Base-by-base conservation (phyloP, 257 asterid species). In the Solanum lignicaule region DNA sequence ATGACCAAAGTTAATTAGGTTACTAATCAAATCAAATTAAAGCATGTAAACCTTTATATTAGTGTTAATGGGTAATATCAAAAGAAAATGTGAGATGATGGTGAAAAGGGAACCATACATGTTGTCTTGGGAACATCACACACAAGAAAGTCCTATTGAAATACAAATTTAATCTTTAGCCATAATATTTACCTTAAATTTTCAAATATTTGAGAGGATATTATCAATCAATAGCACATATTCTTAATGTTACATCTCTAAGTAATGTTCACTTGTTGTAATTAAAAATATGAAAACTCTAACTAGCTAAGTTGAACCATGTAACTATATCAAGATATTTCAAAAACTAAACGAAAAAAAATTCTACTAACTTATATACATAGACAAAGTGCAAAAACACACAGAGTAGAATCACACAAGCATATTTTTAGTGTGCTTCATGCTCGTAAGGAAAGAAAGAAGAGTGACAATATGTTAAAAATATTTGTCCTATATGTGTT, bases 71-170 rank as follows among this genome's bases (percentile, higher is more conserved):
- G 62, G 84, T 15, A 41, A 7, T 4, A 60, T 60, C 13, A 41
- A 25, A 43, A 79, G 25, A 43, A 43, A 43, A 79, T 14, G 25
- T 79, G 85, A 43, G 7, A 78, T 76, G 83, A 39, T 76, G 83
- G 60, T 14, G 60, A 39, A 76, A 76, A 76, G 83, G 83, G 60
- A 39, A 76, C 55, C 60, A 76, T 76, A 76, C 60, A 76, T 78
- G 84, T 41, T 88, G 83, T 23, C 88, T 89, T 79, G 88, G 91
- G 88, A 89, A 88, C 90, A 84, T 89, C 90, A 62, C 38, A 36
- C 78, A 12, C 58, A 35, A 60, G 52, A 36, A 35, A 83, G 15
- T 83, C 83, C 7, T 76, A 39, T 6, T 39, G 10, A 39, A 76
- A 39, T 12, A 13, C 58, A 76, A 76, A 39, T 7, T 76, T 39